Evolutionary conservation across 2,329 filamentous ascomycete genomes (phyloP), one percentile per base, ranked within the genome.

Genomic region (Dryadomyces sulphureus): DNA sequence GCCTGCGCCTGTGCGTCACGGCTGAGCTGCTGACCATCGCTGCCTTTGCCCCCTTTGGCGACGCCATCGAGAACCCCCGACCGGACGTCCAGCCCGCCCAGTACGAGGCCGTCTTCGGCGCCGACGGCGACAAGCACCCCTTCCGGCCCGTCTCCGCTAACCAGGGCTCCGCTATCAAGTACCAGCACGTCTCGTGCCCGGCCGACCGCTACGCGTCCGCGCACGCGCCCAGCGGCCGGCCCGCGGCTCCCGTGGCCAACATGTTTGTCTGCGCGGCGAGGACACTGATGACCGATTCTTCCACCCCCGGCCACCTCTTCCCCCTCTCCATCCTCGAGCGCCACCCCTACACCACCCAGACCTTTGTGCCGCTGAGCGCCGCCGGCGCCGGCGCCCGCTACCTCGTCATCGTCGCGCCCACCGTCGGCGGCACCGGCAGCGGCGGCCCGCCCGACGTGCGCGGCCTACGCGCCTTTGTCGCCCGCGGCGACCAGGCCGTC

Each of bases 321-420:
- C 68, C 74, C 40, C 72, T 95, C 45, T 64, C 65, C 19, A 75
- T 94, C 48, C 75, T 96, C 25, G 92, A 98, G 62, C 73, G 92
- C 35, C 92, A 98, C 62, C 90, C 92, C 0, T 96, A 80, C 63
- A 96, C 92, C 1, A 85, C 85, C 1, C 92, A 98, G 66, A 94
- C 88, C 0, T 96, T 98, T 62, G 73, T 85, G 38, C 92, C 92
- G 0, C 67, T 95, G 43, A 75, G 64, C 11, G 64, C 65, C n/a
- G 57, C 59, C 41, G 54, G 61, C 11, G 74, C 64, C 16, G 39
- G 41, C 35, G 45, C 12, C 11, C 64, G 68, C 20, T 95, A 90
- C 60, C 73, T 98, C 22, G 84, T 96, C 50, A 77, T 96, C 52
- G 90, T 96, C 19, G 90, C 90, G 17, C 89, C 90, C 0, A 86